phyloP scores from a whole-genome alignment of 177 flowering plant species.

The Telopea speciosissima region DNA sequence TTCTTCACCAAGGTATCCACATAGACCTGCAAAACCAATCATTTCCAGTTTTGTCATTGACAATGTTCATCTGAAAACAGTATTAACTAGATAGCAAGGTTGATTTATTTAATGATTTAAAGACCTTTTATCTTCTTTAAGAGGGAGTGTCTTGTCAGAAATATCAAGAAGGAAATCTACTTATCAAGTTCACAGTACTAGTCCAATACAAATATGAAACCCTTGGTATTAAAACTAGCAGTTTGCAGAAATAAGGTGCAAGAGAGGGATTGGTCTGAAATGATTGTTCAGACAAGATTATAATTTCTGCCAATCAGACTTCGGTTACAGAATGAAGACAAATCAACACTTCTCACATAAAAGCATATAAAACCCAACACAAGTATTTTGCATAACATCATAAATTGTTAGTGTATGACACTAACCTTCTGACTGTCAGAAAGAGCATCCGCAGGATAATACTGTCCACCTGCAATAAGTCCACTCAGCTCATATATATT shows the following conservation, averaged over 20 bases:
- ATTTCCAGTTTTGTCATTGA: neutral
- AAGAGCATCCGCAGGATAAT: slow-evolving; percentile 59
- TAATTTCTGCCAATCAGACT: neutral
- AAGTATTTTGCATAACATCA: neutral
- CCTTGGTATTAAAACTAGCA: neutral
- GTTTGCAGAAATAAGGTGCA: neutral
- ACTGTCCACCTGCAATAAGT: slow-evolving; percentile 63
- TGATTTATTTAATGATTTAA: too few species aligned
- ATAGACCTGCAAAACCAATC: slow-evolving; percentile 44
- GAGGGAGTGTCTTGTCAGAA: too few species aligned
- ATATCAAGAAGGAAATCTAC: too few species aligned
- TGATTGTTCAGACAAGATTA: neutral
- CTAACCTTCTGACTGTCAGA: slow-evolving; percentile 84
- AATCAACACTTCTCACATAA: neutral
- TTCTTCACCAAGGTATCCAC: slow-evolving; percentile 83
- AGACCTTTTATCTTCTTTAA: too few species aligned
- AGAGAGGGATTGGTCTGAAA: neutral
- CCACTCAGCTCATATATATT: slow-evolving; percentile 81
- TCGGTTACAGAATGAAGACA: neutral
- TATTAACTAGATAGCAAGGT: neutral
- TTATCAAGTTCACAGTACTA: neutral
- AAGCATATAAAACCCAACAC: neutral
- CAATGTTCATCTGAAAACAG: neutral
- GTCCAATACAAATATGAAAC: neutral
- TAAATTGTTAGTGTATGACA: neutral